Base-by-base conservation (phyloP, 306 rosid species). In the Dryas drummondii region DNA sequence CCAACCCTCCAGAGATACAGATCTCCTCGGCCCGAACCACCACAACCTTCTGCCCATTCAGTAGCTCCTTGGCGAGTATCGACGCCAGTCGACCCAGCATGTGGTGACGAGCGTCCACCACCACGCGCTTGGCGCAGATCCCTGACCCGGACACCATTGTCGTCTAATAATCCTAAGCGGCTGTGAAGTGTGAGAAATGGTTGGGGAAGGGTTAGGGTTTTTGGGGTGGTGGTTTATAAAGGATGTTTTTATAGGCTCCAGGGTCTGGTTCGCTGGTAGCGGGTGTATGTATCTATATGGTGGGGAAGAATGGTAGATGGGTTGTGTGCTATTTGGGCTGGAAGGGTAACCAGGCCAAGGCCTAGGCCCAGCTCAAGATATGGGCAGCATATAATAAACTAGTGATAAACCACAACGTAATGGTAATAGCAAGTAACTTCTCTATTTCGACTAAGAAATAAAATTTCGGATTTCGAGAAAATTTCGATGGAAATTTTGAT, bases 31-130 rank as follows among this genome's bases (percentile, higher is more conserved):
- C 84, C 15, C 93, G 75, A 3, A 91, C 96, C 0, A 88, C 83
- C 4, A 87, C 91, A 0, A 91, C 90, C 78, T 80, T 87, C 89
- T 88, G 93, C 0, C 96, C 90, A 32, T 91, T 91, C 27, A 91
- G 86, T 1, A 91, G 82, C 86, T 91, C 96, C 77, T 91, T 88
- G 32, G 90, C 97, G 0, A 91, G 55, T 16, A 91, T 88, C 56
- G 91, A 91, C 0, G 91, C 68, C 4, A 88, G 75, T 7, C 97
- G 86, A 4, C 97, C 93, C 0, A 91, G 88, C 91, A 91, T 91
- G 84, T 91, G 93, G 76, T 91, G 88, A 8, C 97, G 84, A 1
- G 97, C 91, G 27, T 91, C 97, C 5, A 88, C 89, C 37, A 91
- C 93, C 53, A 91, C 91, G 68, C 93, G 81, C 88, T 87, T 88